Evolutionary conservation across 768 basidiomycete species (phyloP).

Genomic region (Sporobolomyces phaffii): DNA sequence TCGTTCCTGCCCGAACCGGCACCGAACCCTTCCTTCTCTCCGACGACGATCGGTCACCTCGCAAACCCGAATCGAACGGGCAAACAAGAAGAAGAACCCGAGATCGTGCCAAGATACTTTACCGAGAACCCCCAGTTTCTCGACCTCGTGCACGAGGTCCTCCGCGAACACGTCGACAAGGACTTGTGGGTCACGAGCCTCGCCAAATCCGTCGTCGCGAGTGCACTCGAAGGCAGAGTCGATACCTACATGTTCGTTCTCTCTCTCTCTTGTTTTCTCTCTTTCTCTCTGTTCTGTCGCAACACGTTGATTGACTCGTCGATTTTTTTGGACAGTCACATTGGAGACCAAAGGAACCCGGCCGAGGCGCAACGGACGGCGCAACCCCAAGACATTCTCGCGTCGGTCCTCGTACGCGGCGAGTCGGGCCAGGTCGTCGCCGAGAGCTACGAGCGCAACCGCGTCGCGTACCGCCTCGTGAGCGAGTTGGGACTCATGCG

Average conservation of each 20-base stretch:
- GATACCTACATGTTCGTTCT: constrained; percentile 30
- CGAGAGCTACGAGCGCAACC: constrained; percentile 14
- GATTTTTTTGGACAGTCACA: constrained; percentile 14
- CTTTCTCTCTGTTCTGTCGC: background rate
- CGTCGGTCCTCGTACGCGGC: constrained; percentile 25
- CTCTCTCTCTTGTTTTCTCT: background rate
- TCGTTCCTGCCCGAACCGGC: constrained; percentile 27
- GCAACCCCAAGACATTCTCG: constrained; percentile 35
- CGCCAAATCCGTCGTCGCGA: constrained; percentile 7
- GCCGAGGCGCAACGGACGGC: constrained; percentile 30
- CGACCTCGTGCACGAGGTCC: constrained; percentile 27
- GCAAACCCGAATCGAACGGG: background rate
- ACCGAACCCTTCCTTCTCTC: constrained; percentile 29
- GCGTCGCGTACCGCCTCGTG: constrained; percentile 29
- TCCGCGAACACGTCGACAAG: background rate
- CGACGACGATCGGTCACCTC: constrained; percentile 34
- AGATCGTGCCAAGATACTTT: constrained; percentile 28
- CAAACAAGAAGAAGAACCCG: background rate
- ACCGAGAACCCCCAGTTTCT: constrained; percentile 22
- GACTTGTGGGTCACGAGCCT: constrained; percentile 21
- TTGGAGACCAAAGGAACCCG: constrained; percentile 30
- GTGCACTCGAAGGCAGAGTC: background rate
- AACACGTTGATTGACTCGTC: background rate
- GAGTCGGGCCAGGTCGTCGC: constrained; percentile 2
- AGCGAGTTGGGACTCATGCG: constrained; percentile 23